Conservation (phyloP, 495 filamentous ascomycete species). For the Penicillium macrosclerotiorum region DNA sequence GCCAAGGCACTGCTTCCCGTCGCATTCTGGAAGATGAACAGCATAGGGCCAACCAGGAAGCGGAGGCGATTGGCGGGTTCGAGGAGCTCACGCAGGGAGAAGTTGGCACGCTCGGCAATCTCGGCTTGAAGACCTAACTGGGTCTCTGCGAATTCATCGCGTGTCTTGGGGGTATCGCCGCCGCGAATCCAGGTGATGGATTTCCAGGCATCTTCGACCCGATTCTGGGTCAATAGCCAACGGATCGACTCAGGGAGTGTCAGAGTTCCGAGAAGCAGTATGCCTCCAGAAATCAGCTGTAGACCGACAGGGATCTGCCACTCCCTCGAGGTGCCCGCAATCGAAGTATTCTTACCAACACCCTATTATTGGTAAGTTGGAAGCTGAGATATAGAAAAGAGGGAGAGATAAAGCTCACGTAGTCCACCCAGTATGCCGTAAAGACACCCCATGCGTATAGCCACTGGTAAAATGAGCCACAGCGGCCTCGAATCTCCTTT, state of each 20-base stretch:
- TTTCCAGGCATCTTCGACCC: constrained; percentile 40
- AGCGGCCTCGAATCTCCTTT: constrained; percentile 51
- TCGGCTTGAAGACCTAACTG: constrained; percentile 43
- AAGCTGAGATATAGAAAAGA: too few species aligned
- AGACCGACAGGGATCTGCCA: constrained; percentile 56
- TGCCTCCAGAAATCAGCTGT: constrained; percentile 47
- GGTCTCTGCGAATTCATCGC: constrained; percentile 47
- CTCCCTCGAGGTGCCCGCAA: constrained; percentile 51
- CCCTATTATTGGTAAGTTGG: constrained; percentile 14
- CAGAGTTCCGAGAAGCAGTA: constrained; percentile 47
- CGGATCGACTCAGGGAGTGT: constrained; percentile 49
- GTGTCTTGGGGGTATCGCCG: constrained; percentile 29
- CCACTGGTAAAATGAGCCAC: constrained; percentile 53
- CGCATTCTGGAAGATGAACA: constrained; percentile 25
- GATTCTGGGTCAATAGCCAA: constrained; percentile 47
- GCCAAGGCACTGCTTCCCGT: constrained; percentile 25
- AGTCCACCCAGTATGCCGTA: constrained; percentile 53
- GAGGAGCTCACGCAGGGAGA: constrained; percentile 40
- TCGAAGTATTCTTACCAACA: constrained; percentile 45
- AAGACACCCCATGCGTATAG: constrained; percentile 53
- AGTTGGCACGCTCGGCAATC: constrained; percentile 32
- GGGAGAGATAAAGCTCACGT: constrained; percentile 25
- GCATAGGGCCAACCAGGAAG: constrained; percentile 23
- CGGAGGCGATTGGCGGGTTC: constrained; percentile 39
- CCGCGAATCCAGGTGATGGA: constrained; percentile 52